Percentiles rank a stretch among this genome's conserved stretches.
Conservation (phyloP, 2,329 filamentous ascomycete species). For the Penicillium paneum region DNA sequence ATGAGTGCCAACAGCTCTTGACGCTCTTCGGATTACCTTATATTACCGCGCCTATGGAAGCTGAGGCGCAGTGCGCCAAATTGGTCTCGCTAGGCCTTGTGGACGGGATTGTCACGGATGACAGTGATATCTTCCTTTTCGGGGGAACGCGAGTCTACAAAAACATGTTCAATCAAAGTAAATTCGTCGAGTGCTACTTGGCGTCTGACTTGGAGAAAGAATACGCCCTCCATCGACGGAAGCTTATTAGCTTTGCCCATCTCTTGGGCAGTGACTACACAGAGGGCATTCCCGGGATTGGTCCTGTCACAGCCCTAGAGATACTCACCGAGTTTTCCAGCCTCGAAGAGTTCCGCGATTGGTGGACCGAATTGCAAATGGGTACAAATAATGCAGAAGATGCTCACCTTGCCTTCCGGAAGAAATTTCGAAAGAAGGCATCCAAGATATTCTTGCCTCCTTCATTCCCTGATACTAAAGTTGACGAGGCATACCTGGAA, state of each 20-base stretch:
- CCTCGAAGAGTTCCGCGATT: constrained; percentile 74
- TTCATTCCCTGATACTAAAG: constrained; percentile 72
- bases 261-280: constrained; percentile 93
- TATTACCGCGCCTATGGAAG: constrained; percentile 97
- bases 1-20: constrained; percentile 88
- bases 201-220: constrained; percentile 80
- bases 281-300: constrained; percentile 83
- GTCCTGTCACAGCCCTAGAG: constrained; percentile 90
- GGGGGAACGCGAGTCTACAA: constrained; percentile 96
- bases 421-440: constrained; percentile 80
- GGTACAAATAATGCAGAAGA: constrained; percentile 59
- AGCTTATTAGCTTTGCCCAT: constrained; percentile 86
- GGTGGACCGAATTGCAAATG: constrained; percentile 81
- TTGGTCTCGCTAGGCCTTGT: constrained; percentile 82
- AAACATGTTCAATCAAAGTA: constrained; percentile 99
- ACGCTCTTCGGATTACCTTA: constrained; percentile 91
- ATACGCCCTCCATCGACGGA: constrained; percentile 77
- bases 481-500: constrained; percentile 77
- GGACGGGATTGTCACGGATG: constrained; percentile 96
- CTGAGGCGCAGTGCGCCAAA: constrained; percentile 94
- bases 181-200: constrained; percentile 96
- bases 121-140: constrained; percentile 94
- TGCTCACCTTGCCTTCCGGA: constrained; percentile 64
- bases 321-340: constrained; percentile 82
- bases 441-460: constrained; percentile 83